Percentiles rank a stretch among this genome's conserved stretches.
Conservation (phyloP, 306 rosid genomes). For the Mimosa pudica region DNA sequence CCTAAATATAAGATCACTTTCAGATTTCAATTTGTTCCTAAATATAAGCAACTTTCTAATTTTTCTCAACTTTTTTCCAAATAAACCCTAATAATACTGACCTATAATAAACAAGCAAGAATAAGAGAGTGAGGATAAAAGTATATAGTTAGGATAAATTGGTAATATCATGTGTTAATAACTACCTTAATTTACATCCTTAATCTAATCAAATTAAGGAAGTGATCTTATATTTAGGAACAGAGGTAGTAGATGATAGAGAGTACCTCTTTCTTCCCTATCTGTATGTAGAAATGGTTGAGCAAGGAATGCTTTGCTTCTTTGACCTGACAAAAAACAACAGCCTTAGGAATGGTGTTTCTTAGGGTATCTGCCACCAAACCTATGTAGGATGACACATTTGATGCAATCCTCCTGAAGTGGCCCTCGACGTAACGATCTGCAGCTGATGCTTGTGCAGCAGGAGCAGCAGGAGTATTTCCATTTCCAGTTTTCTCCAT, state of each 20-base stretch:
- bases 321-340: slow-evolving; percentile 89
- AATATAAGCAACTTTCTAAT: too few relatives aligned
- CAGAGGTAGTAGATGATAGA: neutral
- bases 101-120: too few relatives aligned
- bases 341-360: slow-evolving; percentile 91
- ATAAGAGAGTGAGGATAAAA: too few relatives aligned
- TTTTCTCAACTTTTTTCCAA: too few relatives aligned
- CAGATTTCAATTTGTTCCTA: too few relatives aligned
- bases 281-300: slow-evolving; percentile 68
- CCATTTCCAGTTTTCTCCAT: slow-evolving; percentile 63
- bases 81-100: too few relatives aligned
- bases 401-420: slow-evolving; percentile 86
- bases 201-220: too few relatives aligned
- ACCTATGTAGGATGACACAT: slow-evolving; percentile 81
- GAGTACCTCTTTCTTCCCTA: slow-evolving; percentile 90
- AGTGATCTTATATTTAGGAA: too few relatives aligned
- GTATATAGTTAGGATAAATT: too few relatives aligned
- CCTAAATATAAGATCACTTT: too few relatives aligned
- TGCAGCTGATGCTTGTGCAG: slow-evolving; percentile 34
- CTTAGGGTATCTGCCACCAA: slow-evolving; percentile 89
- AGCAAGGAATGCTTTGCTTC: slow-evolving; percentile 87
- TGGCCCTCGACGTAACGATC: slow-evolving; percentile 82
- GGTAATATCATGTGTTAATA: too few relatives aligned
- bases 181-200: too few relatives aligned
- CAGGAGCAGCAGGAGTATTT: slow-evolving; percentile 36